Conservation (phyloP, 495 filamentous ascomycete species). For the Hypoxylon crocopeplum region DNA sequence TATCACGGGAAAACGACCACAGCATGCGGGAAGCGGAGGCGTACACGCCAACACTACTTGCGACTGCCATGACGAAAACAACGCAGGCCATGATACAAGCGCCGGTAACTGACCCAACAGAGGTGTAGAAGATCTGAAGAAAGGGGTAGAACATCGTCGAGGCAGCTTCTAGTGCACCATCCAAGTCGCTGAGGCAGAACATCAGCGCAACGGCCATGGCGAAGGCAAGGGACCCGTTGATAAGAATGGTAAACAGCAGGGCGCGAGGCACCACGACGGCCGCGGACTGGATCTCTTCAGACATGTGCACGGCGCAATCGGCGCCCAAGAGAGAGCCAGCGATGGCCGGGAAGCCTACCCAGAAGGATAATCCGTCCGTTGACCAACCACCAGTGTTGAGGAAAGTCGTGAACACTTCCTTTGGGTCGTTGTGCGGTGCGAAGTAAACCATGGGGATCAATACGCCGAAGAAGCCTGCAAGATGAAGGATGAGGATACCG, state of each 20-base stretch:
- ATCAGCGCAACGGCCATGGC: slow-evolving; percentile 57
- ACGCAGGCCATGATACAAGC: slow-evolving; percentile 54
- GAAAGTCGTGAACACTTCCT: slow-evolving; percentile 45
- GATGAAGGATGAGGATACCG: slow-evolving; percentile 54
- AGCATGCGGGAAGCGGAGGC: slow-evolving; percentile 59
- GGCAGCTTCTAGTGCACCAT: slow-evolving; percentile 41
- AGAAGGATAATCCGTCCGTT: slow-evolving; percentile 41
- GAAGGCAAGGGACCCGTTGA: slow-evolving; percentile 58
- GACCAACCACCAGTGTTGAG: slow-evolving; percentile 53
- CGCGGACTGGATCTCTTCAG: slow-evolving; percentile 61
- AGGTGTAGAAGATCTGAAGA: slow-evolving; percentile 56
- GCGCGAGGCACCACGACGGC: slow-evolving; percentile 52
- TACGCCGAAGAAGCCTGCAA: slow-evolving; percentile 59
- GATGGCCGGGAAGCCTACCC: slow-evolving; percentile 36
- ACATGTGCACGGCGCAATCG: slow-evolving; percentile 53
- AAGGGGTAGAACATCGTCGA: slow-evolving; percentile 52
- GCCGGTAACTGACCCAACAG: slow-evolving; percentile 48
- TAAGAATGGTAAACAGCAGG: slow-evolving; percentile 46
- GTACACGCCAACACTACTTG: slow-evolving; percentile 52
- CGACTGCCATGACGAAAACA: slow-evolving; percentile 49
- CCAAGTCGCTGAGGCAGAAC: slow-evolving; percentile 55
- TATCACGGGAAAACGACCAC: slow-evolving; percentile 63
- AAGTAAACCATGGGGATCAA: slow-evolving; percentile 56
- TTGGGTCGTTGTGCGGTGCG: slow-evolving; percentile 45
- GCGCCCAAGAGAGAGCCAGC: slow-evolving; percentile 33